Conservation (phyloP, 208 protist species). For the Spongospora subterranea region DNA sequence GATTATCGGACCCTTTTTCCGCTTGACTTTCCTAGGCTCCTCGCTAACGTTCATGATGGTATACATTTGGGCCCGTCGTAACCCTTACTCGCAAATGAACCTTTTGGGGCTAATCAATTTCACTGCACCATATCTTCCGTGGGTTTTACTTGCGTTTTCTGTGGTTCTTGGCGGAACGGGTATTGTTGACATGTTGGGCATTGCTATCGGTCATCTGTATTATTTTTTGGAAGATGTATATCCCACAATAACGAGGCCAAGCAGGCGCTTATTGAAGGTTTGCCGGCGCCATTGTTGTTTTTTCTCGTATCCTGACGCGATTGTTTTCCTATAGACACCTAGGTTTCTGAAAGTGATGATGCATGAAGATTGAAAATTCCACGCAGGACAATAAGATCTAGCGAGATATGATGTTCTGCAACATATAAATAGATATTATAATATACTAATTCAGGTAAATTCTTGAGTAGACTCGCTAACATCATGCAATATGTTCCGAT, state of each 20-base stretch:
- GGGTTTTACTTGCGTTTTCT: conserved; percentile 79
- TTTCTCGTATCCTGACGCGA: neutral
- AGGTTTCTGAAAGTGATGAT: conserved; percentile 7
- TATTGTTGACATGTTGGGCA: conserved; percentile 78
- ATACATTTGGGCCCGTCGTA: conserved; percentile 82
- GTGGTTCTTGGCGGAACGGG: conserved; percentile 58
- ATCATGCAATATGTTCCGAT: neutral
- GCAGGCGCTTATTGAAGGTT: conserved; percentile 57
- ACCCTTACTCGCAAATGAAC: conserved; percentile 77
- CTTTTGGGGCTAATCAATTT: conserved; percentile 84
- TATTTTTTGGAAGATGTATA: conserved; percentile 84
- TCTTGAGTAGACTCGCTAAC: neutral
- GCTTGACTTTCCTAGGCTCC: conserved; percentile 78
- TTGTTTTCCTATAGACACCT: neutral
- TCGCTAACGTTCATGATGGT: conserved; percentile 84
- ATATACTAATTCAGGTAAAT: neutral
- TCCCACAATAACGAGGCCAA: conserved; percentile 65
- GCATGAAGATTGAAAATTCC: conserved; percentile 46
- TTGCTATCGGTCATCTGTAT: conserved; percentile 82
- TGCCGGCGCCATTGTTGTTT: neutral
- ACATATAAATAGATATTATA: neutral
- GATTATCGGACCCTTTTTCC: conserved; percentile 71
- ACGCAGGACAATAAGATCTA: neutral
- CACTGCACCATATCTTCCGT: conserved; percentile 82
- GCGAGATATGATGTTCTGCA: neutral